These are phyloP conservation scores for Paramecium bursaria DNA, from an alignment of 73 alveolate species.

Conservation along the genomic window DNA sequence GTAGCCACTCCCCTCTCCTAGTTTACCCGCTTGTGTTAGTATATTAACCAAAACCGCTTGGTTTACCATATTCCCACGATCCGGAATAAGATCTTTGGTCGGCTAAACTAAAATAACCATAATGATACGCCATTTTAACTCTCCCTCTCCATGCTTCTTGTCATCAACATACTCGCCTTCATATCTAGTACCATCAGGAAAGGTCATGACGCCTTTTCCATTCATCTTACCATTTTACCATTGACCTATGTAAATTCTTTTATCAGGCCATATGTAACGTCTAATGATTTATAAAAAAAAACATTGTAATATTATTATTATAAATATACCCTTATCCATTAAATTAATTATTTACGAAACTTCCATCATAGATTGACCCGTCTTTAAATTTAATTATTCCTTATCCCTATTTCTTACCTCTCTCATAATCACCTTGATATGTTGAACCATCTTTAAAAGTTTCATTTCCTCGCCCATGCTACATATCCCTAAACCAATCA, in stretches of 20 bases:
- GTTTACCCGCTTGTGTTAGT: constrained; percentile 22
- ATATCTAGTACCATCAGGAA: constrained; percentile 72
- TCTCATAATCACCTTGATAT: constrained; percentile 68
- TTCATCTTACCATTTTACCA: constrained; percentile 69
- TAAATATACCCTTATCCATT: constrained; percentile 43
- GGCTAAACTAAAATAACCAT: constrained; percentile 27
- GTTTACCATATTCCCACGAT: constrained; percentile 64
- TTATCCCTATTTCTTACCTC: constrained; percentile 73
- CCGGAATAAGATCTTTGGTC: constrained; percentile 73
- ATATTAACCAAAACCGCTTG: constrained; percentile 63
- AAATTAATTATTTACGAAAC: constrained; percentile 9
- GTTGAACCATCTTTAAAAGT: constrained; percentile 64
- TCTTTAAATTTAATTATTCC: constrained; percentile 79
- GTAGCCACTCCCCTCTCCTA: constrained; percentile 66
- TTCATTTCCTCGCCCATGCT: constrained; percentile 72
- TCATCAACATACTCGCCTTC: constrained; percentile 72
- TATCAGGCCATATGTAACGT: constrained; percentile 15
- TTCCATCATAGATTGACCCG: constrained; percentile 74
- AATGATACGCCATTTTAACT: constrained; percentile 43
- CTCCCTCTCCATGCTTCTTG: constrained; percentile 70
- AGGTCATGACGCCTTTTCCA: constrained; percentile 73
- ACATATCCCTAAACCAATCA: constrained; percentile 68
- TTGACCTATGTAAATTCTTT: constrained; percentile 29
- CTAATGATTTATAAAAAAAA: background rate
- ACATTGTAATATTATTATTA: too few relatives aligned